phyloP scores from a whole-genome alignment of 495 filamentous ascomycete genomes.

The Neurospora sp. region DNA sequence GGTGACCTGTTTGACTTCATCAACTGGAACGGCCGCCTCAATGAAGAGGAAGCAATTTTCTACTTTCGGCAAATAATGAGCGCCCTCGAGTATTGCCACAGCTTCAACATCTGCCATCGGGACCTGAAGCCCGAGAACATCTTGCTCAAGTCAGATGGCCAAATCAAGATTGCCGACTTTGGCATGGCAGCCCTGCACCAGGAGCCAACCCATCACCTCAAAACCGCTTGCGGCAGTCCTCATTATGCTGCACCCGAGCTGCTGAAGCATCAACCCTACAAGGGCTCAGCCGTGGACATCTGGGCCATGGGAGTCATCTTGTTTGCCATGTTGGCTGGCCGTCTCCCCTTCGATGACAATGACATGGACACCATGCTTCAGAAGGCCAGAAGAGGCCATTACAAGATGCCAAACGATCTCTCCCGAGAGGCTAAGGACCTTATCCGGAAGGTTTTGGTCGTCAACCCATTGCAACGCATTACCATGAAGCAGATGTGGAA shows the following conservation, averaged over 20 bases:
- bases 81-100: constrained; percentile 85
- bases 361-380: constrained; percentile 46
- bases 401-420: constrained; percentile 58
- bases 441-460: constrained; percentile 61
- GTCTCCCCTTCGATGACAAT: constrained; percentile 71
- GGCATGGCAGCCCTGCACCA: constrained; percentile 95
- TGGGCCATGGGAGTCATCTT: constrained; percentile 94
- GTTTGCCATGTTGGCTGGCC: constrained; percentile 69
- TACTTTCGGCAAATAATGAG: constrained; percentile 89
- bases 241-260: constrained; percentile 95
- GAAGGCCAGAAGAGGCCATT: constrained; percentile 60
- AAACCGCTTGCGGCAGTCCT: constrained; percentile 87
- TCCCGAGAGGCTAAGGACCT: constrained; percentile 67
- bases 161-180: constrained; percentile 92
- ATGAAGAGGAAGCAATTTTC: constrained; percentile 69
- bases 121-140: constrained; percentile 98
- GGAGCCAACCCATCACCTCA: constrained; percentile 54
- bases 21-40: constrained; percentile 51
- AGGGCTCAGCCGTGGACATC: constrained; percentile 75
- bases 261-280: constrained; percentile 58
- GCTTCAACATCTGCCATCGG: constrained; percentile 87
- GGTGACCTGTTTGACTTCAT: constrained; percentile 87
- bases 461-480: constrained; percentile 66
- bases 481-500: constrained; percentile 68
- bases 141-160: constrained; percentile 56